Conservation (phyloP, 352 stramenopile species). For the Thalassiosira livingstoniorum region DNA sequence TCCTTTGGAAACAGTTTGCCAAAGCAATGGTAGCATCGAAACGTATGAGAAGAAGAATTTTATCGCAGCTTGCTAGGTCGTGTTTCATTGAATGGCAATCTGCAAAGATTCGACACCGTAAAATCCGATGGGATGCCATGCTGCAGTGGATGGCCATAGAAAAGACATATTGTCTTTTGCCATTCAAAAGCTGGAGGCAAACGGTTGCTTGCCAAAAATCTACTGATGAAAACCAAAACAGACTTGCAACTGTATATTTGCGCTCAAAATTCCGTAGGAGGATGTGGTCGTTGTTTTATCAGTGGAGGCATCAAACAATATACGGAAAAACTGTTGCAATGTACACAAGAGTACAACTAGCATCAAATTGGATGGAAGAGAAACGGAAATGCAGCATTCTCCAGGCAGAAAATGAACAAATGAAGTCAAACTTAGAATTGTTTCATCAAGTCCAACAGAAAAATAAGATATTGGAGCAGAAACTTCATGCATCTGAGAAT, state of each 20-base stretch:
- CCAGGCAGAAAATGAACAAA: background rate
- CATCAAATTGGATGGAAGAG: conserved; percentile 8
- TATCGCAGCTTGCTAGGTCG: conserved; percentile 5
- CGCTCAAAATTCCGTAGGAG: background rate
- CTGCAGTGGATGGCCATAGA: conserved; percentile 3
- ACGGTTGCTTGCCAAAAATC: background rate
- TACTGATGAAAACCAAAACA: background rate
- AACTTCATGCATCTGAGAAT: conserved; percentile 1
- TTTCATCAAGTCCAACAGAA: conserved; percentile 2
- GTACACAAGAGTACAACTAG: conserved; percentile 20
- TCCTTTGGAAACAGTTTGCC: background rate
- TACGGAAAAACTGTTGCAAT: conserved; percentile 19
- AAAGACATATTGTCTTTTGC: background rate
- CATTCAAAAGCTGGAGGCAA: conserved; percentile 22
- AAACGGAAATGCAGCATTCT: conserved; percentile 7
- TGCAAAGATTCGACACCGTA: background rate
- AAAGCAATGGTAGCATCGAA: background rate
- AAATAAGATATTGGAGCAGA: conserved; percentile 1
- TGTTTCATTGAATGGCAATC: conserved; percentile 1
- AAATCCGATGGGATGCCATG: background rate
- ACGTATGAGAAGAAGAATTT: background rate
- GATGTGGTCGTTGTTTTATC: conserved; percentile 5
- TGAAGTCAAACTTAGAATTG: background rate
- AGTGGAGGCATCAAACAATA: conserved; percentile 10
- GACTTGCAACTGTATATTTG: conserved; percentile 8